Conservation (phyloP, 169 alveolate species). For the Eimeria acervulina region DNA sequence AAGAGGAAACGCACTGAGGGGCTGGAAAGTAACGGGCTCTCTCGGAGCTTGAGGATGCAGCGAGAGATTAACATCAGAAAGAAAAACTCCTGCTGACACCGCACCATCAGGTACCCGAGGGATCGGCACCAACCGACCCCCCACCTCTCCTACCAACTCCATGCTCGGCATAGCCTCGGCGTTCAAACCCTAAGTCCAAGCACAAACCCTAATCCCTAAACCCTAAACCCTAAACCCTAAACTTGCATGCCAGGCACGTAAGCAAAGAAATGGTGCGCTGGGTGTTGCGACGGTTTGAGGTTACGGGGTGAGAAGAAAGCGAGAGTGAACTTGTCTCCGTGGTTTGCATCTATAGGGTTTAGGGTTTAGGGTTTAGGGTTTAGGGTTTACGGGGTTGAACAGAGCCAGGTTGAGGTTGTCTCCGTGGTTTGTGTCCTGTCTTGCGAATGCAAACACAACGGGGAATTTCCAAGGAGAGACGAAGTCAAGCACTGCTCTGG, state of each 20-base stretch:
- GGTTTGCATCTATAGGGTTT: neutral
- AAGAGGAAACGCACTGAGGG: conserved; percentile 54
- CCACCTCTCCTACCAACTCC: conserved; percentile 8
- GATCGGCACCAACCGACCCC: conserved; percentile 34
- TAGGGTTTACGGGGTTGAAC: conserved; percentile 45
- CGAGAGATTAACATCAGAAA: conserved; percentile 29
- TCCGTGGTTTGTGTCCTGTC: conserved; percentile 42
- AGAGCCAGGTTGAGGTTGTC: neutral
- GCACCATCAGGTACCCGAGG: neutral
- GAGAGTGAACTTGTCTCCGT: neutral
- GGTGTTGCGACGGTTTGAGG: neutral
- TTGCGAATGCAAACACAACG: neutral
- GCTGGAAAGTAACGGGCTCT: conserved; percentile 50
- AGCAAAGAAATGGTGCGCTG: too few species aligned
- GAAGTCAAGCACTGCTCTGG: conserved; percentile 39
- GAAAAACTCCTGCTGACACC: neutral
- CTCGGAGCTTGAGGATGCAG: conserved; percentile 38
- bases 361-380: conserved; percentile 34
- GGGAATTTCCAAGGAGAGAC: conserved; percentile 65
- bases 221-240: conserved; percentile 26
- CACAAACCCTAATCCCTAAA: conserved; percentile 34
- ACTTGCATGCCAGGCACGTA: too few species aligned
- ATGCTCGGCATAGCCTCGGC: neutral
- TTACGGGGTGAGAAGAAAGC: neutral
- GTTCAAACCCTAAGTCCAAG: neutral